Conservation (phyloP, 345 rosid genomes). For the Alliaria petiolata region DNA sequence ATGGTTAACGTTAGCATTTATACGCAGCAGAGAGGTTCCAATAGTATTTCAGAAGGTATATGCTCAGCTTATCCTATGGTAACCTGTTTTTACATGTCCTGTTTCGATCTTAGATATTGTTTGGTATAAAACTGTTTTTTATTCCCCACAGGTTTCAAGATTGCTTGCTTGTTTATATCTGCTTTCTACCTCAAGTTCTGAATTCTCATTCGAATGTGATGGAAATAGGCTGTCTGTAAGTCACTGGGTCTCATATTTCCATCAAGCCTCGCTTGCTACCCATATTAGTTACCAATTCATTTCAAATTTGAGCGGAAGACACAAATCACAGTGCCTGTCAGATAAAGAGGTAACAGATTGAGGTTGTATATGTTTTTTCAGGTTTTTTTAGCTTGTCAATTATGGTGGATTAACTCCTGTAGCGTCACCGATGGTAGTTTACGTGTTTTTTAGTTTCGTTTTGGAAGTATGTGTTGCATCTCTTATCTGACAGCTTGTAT, state of each 20-base stretch:
- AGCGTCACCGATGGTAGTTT: background rate
- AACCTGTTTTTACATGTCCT: background rate
- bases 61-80: conserved; percentile 8
- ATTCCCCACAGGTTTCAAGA: conserved; percentile 60
- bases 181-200: conserved; percentile 53
- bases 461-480: too few relatives aligned
- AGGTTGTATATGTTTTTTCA: conserved; percentile 8
- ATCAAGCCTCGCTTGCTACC: conserved; percentile 91
- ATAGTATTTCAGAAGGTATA: conserved; percentile 70
- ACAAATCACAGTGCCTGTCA: conserved; percentile 20
- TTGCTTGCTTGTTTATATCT: conserved; percentile 60
- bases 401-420: conserved; percentile 8
- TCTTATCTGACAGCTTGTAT: conserved; percentile 20
- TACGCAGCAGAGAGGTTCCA: conserved; percentile 76
- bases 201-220: conserved; percentile 39
- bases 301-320: conserved; percentile 40
- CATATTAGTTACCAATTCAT: conserved; percentile 62
- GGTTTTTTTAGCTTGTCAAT: conserved; percentile 12
- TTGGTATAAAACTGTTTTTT: conserved; percentile 5
- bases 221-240: conserved; percentile 60
- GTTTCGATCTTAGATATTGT: conserved; percentile 13
- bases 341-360: conserved; percentile 43
- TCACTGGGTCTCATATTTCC: conserved; percentile 91
- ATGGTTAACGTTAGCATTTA: conserved; percentile 76
- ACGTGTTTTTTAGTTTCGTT: too few relatives aligned